These are phyloP conservation scores for Trypanosoma cruzi DNA, from an alignment of 208 protist genomes.

Conservation along the genomic window DNA sequence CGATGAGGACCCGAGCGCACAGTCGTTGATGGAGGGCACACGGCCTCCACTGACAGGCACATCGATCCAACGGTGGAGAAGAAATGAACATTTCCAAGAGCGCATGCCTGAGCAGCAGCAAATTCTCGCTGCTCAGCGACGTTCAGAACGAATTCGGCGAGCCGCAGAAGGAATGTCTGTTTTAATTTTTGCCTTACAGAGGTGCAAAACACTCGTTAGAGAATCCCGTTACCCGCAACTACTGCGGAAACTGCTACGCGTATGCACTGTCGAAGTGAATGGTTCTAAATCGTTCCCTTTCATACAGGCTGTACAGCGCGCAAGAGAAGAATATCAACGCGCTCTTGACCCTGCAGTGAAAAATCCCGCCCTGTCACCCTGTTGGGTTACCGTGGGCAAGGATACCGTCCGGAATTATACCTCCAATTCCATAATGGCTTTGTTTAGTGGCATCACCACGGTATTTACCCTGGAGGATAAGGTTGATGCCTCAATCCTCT, in stretches of 20 bases:
- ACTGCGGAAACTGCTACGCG: constrained; percentile 42
- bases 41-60: constrained; percentile 60
- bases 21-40: constrained; percentile 42
- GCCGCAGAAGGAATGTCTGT: constrained; percentile 43
- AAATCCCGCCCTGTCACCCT: constrained; percentile 26
- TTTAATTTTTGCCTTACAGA: constrained; percentile 49
- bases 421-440: constrained; percentile 24
- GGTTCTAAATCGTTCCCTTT: constrained; percentile 38
- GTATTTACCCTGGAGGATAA: constrained; percentile 24
- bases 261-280: constrained; percentile 8
- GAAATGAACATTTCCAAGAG: constrained; percentile 60
- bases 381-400: constrained; percentile 36
- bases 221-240: constrained; percentile 62
- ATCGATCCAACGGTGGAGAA: constrained; percentile 46
- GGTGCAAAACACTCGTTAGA: constrained; percentile 59
- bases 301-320: constrained; percentile 28
- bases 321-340: constrained; percentile 10
- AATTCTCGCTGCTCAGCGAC: constrained; percentile 67
- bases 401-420: constrained; percentile 39
- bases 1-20: background rate
- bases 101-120: constrained; percentile 76
- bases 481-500: constrained; percentile 5
- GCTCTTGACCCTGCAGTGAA: constrained; percentile 16
- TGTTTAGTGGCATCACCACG: constrained; percentile 25
- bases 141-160: constrained; percentile 75